These are phyloP conservation scores for Tolypocladium album DNA, from an alignment of 2,329 filamentous ascomycete species.

Conservation along the genomic window DNA sequence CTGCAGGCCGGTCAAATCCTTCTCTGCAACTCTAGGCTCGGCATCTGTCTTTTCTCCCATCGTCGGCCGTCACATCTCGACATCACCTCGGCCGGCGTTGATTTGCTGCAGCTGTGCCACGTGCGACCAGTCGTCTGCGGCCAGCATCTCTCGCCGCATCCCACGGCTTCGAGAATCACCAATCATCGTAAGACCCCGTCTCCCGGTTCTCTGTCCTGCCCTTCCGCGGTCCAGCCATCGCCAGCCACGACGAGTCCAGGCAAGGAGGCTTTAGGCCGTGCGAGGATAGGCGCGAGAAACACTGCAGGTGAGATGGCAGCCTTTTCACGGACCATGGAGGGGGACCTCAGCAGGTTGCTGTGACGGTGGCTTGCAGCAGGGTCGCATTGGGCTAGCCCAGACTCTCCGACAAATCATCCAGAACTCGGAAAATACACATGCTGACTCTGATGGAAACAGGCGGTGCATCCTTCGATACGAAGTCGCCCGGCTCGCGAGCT, in stretches of 20 bases:
- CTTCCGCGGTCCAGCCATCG: background rate
- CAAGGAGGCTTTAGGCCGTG: background rate
- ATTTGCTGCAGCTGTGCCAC: constrained; percentile 1
- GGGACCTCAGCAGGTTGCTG: background rate
- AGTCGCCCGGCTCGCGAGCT: background rate
- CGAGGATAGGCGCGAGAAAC: background rate
- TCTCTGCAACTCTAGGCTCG: background rate
- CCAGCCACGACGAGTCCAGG: background rate
- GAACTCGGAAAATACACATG: background rate
- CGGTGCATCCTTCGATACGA: background rate
- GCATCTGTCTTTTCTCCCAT: background rate
- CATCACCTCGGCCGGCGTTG: background rate
- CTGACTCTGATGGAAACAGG: background rate
- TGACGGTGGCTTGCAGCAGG: constrained; percentile 1
- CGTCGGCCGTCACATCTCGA: background rate
- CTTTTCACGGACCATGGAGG: background rate
- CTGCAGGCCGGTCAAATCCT: background rate
- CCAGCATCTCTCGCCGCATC: background rate
- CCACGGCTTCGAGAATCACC: background rate
- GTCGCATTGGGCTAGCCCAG: background rate
- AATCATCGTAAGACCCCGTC: background rate
- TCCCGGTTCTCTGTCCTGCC: background rate
- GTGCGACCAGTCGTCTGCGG: background rate
- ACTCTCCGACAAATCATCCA: background rate
- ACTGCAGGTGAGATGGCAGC: background rate